These are phyloP conservation scores for Chaetomiaceae sp. DNA, from an alignment of 2,329 filamentous ascomycete species.

Conservation along the genomic window DNA sequence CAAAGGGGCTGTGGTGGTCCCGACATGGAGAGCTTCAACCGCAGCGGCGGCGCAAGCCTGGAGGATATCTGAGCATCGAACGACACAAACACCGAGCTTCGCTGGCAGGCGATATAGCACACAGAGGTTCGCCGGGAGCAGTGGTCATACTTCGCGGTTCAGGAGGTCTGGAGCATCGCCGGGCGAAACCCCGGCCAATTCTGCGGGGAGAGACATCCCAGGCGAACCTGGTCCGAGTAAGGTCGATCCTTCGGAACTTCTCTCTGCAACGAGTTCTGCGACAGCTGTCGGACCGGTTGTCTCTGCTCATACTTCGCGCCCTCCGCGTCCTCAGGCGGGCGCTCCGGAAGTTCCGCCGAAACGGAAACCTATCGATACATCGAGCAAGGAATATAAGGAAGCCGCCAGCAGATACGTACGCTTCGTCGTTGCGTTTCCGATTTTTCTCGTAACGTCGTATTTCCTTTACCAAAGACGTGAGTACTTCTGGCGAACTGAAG, in stretches of 20 bases:
- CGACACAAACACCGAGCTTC: neutral
- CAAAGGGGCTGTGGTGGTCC: neutral
- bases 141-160: constrained; percentile 6
- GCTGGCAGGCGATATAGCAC: neutral
- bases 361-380: constrained; percentile 28
- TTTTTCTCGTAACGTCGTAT: constrained; percentile 53
- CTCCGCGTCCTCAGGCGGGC: neutral
- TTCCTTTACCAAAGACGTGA: constrained; percentile 48
- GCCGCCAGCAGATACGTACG: constrained; percentile 44
- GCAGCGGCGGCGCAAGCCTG: neutral
- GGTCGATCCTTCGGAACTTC: neutral
- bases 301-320: too few species aligned
- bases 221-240: neutral
- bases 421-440: constrained; percentile 49
- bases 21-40: neutral
- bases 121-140: neutral
- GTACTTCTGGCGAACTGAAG: constrained; percentile 24
- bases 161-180: neutral
- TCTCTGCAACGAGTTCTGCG: neutral
- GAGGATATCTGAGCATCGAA: neutral
- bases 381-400: constrained; percentile 40
- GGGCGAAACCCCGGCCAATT: neutral
- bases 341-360: too few species aligned
- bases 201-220: neutral
- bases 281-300: neutral